phyloP scores from a whole-genome alignment of 2,329 filamentous ascomycete genomes.

The Hypomyces rosellus region DNA sequence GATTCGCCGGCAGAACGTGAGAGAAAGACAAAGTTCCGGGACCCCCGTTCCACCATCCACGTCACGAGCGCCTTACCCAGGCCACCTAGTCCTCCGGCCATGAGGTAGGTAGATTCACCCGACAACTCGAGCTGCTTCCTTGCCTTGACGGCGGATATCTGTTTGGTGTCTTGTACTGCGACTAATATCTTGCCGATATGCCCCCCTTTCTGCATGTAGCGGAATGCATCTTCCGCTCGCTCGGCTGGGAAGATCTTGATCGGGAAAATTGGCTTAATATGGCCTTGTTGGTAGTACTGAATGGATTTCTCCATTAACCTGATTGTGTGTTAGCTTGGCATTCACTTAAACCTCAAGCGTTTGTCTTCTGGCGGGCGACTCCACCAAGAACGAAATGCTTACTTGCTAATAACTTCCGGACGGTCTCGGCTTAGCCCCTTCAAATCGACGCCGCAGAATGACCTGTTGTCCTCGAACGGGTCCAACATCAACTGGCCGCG shows the following conservation, averaged over 20 bases:
- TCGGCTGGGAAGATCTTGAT: conserved; percentile 9
- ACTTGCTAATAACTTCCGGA: neutral
- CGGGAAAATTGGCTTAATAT: conserved; percentile 7
- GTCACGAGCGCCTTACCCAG: conserved; percentile 13
- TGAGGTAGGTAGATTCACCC: conserved; percentile 11
- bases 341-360: neutral
- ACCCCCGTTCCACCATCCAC: conserved; percentile 18
- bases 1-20: conserved; percentile 9
- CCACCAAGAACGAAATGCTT: neutral
- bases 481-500: conserved; percentile 38
- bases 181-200: conserved; percentile 16
- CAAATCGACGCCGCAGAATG: conserved; percentile 28
- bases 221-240: conserved; percentile 11
- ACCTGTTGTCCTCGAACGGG: conserved; percentile 32
- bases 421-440: neutral
- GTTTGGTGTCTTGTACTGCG: conserved; percentile 6
- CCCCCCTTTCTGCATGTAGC: conserved; percentile 13
- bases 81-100: conserved; percentile 17
- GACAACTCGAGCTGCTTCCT: conserved; percentile 3
- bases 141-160: neutral
- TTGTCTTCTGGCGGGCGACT: neutral
- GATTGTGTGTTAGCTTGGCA: neutral
- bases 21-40: conserved; percentile 20
- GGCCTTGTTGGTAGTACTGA: neutral
- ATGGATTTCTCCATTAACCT: neutral